phyloP scores from a whole-genome alignment of 164 flowering plant species.

The Vitis vinifera region DNA sequence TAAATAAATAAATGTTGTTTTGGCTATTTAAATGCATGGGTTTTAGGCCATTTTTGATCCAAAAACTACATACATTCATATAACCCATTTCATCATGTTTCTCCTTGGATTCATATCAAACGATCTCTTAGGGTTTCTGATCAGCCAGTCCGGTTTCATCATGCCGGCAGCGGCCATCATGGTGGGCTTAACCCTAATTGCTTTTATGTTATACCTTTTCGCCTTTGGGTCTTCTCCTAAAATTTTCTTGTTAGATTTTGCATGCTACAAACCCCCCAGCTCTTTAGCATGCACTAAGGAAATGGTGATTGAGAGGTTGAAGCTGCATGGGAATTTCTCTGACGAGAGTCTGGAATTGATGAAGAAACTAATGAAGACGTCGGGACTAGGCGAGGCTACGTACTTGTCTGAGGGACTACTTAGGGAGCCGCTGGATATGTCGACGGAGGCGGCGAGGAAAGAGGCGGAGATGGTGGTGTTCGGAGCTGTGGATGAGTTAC shows the following conservation, averaged over 20 bases:
- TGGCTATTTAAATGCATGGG: too few species aligned
- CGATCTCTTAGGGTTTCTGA: too few species aligned
- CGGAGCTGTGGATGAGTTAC: slow-evolving; percentile 37
- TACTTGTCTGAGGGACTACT: slow-evolving; percentile 28
- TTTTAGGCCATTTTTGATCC: too few species aligned
- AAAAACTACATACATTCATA: too few species aligned
- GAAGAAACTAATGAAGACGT: slow-evolving; percentile 20
- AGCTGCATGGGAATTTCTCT: background rate
- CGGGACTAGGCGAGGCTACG: slow-evolving; percentile 30
- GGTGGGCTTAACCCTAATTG: too few species aligned
- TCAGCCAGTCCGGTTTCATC: too few species aligned
- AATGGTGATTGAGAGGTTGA: slow-evolving; percentile 8
- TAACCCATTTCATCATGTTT: too few species aligned
- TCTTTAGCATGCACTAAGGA: slow-evolving; percentile 5
- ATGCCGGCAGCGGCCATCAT: too few species aligned
- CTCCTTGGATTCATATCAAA: too few species aligned
- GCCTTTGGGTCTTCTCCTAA: too few species aligned
- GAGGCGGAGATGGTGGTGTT: slow-evolving; percentile 37
- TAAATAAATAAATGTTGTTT: too few species aligned
- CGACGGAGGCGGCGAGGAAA: slow-evolving; percentile 24
- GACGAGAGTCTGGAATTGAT: slow-evolving; percentile 20
- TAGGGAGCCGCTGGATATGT: slow-evolving; percentile 17
- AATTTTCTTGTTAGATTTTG: slow-evolving; percentile 22
- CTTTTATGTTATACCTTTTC: too few species aligned
- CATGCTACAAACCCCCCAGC: slow-evolving; percentile 28